These are phyloP conservation scores for Russula earlei DNA, from an alignment of 768 basidiomycete genomes.

Conservation along the genomic window DNA sequence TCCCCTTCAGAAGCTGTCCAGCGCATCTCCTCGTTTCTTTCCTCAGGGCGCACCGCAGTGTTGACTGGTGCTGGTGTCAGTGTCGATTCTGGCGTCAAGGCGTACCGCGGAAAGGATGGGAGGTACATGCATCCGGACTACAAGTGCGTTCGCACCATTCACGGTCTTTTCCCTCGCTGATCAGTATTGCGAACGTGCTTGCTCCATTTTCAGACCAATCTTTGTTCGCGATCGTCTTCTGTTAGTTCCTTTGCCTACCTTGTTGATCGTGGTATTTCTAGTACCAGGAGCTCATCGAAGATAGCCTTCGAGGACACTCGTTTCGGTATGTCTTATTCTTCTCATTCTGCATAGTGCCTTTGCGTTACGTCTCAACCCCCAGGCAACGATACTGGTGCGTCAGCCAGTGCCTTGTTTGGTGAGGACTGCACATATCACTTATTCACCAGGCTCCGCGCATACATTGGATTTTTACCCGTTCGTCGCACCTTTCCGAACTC, in stretches of 20 bases:
- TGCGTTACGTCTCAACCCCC: not conserved
- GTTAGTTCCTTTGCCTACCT: not conserved
- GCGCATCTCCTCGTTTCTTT: constrained; percentile 55
- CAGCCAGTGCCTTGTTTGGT: too few species aligned
- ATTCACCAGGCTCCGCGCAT: constrained; percentile 49
- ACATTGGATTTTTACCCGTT: constrained; percentile 80
- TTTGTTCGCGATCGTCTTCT: constrained; percentile 13
- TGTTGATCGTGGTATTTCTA: constrained; percentile 23
- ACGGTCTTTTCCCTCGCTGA: not conserved
- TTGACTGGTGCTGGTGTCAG: constrained; percentile 91
- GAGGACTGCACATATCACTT: not conserved
- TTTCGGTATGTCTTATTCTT: constrained; percentile 47
- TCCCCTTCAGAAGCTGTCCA: constrained; percentile 46
- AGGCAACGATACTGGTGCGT: constrained; percentile 81
- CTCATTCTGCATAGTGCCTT: not conserved
- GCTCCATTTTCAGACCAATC: constrained; percentile 19
- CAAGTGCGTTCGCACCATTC: constrained; percentile 43
- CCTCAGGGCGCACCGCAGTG: constrained; percentile 58
- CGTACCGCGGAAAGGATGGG: constrained; percentile 84
- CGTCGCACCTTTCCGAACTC: constrained; percentile 79
- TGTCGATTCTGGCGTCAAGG: constrained; percentile 91
- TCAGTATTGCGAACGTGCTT: not conserved
- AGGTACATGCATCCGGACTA: constrained; percentile 87
- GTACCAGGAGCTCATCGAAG: constrained; percentile 77
- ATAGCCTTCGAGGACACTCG: constrained; percentile 52